Conservation (phyloP, 495 filamentous ascomycete species). For the Penicillium simplicissimum region DNA sequence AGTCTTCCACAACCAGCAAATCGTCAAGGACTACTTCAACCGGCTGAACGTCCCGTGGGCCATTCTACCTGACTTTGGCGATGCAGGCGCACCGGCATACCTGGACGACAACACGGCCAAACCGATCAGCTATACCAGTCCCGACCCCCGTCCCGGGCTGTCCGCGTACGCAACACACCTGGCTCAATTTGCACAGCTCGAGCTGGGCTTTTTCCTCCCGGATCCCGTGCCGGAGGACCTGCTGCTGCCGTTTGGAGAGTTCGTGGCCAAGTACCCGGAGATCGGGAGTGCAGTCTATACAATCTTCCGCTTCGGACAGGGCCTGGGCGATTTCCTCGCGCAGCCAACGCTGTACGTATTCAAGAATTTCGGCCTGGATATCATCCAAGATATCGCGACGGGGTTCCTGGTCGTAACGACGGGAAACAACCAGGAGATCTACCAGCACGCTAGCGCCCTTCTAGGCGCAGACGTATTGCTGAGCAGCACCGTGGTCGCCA, state of each 20-base stretch:
- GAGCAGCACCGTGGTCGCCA: slow-evolving; percentile 28
- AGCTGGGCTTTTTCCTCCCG: slow-evolving; percentile 47
- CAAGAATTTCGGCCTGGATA: slow-evolving; percentile 25
- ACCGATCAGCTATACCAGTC: slow-evolving; percentile 39
- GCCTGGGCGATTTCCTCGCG: slow-evolving; percentile 41
- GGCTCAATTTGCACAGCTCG: slow-evolving; percentile 30
- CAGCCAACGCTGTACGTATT: slow-evolving; percentile 32
- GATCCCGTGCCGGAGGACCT: slow-evolving; percentile 54
- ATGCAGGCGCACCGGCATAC: slow-evolving; percentile 15
- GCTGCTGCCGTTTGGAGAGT: slow-evolving; percentile 50
- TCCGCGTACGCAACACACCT: slow-evolving; percentile 41
- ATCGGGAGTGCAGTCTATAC: slow-evolving; percentile 29
- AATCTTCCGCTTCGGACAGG: slow-evolving; percentile 32
- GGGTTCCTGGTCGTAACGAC: slow-evolving; percentile 27
- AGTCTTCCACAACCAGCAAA: slow-evolving; percentile 38
- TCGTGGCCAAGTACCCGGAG: slow-evolving; percentile 45
- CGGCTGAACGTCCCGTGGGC: slow-evolving; percentile 33
- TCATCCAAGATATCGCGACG: slow-evolving; percentile 19
- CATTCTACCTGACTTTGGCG: slow-evolving; percentile 34
- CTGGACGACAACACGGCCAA: slow-evolving; percentile 41
- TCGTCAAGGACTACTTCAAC: slow-evolving; percentile 40
- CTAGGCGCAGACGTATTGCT: slow-evolving; percentile 36
- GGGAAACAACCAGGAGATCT: slow-evolving; percentile 45
- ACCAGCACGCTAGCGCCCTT: slow-evolving; percentile 31
- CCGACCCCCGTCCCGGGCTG: slow-evolving; percentile 30